Conservation (phyloP, 192 early-diverging fungal species). For the Endogone sp. region DNA sequence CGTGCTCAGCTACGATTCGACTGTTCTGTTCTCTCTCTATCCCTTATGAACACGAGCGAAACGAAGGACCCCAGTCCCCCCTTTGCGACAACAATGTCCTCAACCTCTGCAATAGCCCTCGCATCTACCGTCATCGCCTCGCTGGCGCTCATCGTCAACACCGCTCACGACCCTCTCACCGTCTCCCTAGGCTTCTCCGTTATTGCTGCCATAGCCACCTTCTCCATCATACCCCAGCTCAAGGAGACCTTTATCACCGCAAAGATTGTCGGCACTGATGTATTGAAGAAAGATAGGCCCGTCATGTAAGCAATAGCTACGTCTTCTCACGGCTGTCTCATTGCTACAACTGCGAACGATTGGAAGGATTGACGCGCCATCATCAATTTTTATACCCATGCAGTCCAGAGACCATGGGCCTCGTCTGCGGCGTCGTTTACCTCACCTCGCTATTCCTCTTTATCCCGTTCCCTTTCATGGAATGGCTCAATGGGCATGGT, state of each 20-base stretch:
- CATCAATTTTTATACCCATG: neutral
- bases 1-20: no score
- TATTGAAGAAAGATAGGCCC: constrained; percentile 70
- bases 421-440: constrained; percentile 84
- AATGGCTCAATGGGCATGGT: constrained; percentile 61
- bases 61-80: no score
- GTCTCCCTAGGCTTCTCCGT: constrained; percentile 66
- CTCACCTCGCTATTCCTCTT: constrained; percentile 85
- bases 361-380: neutral
- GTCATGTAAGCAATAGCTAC: constrained; percentile 77
- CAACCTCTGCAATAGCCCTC: no score
- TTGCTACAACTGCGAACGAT: neutral
- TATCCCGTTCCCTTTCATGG: constrained; percentile 91
- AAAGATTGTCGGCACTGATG: constrained; percentile 75
- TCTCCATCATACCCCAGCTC: constrained; percentile 63
- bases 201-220: constrained; percentile 70
- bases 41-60: no score
- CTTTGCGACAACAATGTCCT: no score
- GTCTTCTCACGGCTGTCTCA: neutral
- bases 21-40: no score
- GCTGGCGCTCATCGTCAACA: constrained; percentile 50
- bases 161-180: constrained; percentile 67
- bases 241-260: constrained; percentile 69
- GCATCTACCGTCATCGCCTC: constrained; percentile 10
- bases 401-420: constrained; percentile 95